Evolutionary conservation across 1,284 basidiomycete genomes (phyloP).

Genomic region (Uromyces viciae-fabae): DNA sequence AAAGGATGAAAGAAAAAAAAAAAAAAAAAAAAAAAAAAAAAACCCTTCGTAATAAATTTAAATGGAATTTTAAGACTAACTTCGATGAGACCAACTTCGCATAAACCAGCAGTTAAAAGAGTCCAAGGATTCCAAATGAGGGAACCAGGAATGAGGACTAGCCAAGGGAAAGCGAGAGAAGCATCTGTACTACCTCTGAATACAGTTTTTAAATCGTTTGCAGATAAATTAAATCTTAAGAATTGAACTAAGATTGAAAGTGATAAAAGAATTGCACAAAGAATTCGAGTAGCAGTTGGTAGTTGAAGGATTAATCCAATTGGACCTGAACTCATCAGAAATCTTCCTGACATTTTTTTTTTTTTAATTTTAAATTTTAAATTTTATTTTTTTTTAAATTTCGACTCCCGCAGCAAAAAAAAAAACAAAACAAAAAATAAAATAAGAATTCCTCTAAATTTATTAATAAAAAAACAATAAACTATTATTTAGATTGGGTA

Average conservation of each 20-base stretch:
- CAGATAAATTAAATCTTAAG: conserved; percentile 59
- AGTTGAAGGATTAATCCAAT: conserved; percentile 62
- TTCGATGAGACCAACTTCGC: conserved; percentile 79
- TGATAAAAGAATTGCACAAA: conserved; percentile 67
- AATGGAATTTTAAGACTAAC: conserved; percentile 59
- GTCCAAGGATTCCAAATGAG: conserved; percentile 90
- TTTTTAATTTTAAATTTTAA: too few relatives aligned
- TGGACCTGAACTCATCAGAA: conserved; percentile 43
- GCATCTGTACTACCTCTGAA: conserved; percentile 58
- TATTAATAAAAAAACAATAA: too few relatives aligned
- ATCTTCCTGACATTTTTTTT: conserved; percentile 42
- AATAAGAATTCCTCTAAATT: too few relatives aligned
- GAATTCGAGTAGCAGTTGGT: conserved; percentile 72
- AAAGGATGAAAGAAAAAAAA: conserved; percentile 7
- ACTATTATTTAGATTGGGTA: too few relatives aligned
- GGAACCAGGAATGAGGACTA: conserved; percentile 77
- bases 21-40: not conserved
- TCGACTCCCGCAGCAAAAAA: too few relatives aligned
- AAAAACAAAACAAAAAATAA: too few relatives aligned
- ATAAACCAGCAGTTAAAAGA: conserved; percentile 75
- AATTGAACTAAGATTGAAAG: conserved; percentile 66
- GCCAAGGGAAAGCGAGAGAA: conserved; percentile 64
- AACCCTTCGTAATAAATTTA: not conserved
- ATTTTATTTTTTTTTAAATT: too few relatives aligned
- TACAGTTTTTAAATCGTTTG: conserved; percentile 45